Conservation (phyloP, 108 stramenopile genomes). For the Epithemia pelagica region DNA sequence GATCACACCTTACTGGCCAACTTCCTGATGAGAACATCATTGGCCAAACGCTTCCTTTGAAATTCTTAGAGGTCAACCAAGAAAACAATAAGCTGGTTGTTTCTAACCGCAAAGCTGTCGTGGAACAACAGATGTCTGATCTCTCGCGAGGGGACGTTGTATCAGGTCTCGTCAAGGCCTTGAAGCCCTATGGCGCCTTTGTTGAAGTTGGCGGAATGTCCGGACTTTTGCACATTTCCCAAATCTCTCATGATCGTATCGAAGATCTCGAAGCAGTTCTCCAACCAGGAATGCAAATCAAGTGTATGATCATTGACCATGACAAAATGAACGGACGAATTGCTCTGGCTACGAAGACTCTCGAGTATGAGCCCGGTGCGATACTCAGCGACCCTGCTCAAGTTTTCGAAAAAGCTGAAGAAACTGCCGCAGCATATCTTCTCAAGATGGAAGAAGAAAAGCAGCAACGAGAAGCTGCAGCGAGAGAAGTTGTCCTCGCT, state of each 20-base stretch:
- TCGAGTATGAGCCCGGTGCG: constrained; percentile 95
- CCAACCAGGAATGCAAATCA: constrained; percentile 84
- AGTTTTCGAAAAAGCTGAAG: constrained; percentile 87
- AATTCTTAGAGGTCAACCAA: constrained; percentile 92
- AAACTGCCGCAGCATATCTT: constrained; percentile 81
- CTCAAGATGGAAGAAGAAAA: constrained; percentile 90
- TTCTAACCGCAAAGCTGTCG: constrained; percentile 89
- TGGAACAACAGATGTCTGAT: constrained; percentile 89
- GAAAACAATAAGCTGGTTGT: constrained; percentile 93
- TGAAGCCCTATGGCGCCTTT: constrained; percentile 97
- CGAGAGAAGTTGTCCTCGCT: constrained; percentile 90
- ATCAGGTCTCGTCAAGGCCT: constrained; percentile 87
- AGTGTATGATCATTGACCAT: constrained; percentile 98
- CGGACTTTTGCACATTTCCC: constrained; percentile 95
- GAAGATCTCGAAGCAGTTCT: constrained; percentile 87
- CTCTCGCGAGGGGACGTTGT: constrained; percentile 90
- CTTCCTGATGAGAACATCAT: constrained; percentile 84
- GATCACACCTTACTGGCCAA: constrained; percentile 86
- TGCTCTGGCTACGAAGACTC: constrained; percentile 92
- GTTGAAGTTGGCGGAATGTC: constrained; percentile 95
- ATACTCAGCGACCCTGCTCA: constrained; percentile 86
- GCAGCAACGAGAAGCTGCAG: constrained; percentile 86
- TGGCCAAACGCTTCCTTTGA: constrained; percentile 77
- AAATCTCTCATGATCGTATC: constrained; percentile 96
- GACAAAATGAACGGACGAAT: constrained; percentile 95